phyloP scores from a whole-genome alignment of 1,139 yeast species.

The Arxiozyma bovina region DNA sequence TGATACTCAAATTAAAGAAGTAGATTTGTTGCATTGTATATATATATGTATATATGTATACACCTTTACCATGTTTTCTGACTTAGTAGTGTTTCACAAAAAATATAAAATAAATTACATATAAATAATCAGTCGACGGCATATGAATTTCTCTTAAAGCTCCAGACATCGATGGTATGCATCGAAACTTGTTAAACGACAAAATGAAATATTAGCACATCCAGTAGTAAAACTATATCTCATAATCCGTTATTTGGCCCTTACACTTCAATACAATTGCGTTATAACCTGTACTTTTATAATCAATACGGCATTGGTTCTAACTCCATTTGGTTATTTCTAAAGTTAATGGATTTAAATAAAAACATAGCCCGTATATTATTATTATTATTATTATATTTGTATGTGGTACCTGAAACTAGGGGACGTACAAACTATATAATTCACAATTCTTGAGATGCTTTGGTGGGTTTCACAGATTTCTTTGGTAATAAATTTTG shows the following conservation, averaged over 20 bases:
- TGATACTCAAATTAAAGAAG: too few species aligned
- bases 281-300: too few species aligned
- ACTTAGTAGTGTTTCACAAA: background rate
- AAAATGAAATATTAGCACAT: background rate
- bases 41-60: background rate
- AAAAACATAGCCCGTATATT: background rate
- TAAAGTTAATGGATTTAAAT: too few species aligned
- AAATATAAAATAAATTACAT: background rate
- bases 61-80: background rate
- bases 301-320: background rate
- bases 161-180: background rate
- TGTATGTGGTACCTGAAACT: background rate
- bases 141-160: background rate
- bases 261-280: too few species aligned
- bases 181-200: background rate
- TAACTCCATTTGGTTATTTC: too few species aligned
- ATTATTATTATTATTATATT: too few species aligned
- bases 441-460: slow-evolving; percentile 75
- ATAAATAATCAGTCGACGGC: background rate
- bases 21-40: background rate
- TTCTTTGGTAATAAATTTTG: slow-evolving; percentile 93
- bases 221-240: too few species aligned
- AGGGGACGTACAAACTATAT: background rate
- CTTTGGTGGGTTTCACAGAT: slow-evolving; percentile 65
- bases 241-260: background rate